Evolutionary conservation across 2,329 filamentous ascomycete species (phyloP).

Genomic region (Xylariaceae sp.): DNA sequence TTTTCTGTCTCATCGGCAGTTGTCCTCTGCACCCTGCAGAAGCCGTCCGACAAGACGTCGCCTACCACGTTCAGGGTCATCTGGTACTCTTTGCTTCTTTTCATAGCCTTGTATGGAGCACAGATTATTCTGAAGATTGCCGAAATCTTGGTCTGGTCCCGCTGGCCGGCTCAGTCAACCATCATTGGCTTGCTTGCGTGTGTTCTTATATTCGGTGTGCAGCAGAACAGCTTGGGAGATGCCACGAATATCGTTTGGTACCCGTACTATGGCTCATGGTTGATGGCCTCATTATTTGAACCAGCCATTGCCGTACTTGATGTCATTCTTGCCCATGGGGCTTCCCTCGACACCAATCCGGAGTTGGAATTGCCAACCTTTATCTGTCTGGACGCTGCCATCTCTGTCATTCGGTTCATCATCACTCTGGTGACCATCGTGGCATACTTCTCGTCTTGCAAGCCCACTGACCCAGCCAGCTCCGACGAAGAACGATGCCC

Average conservation of each 20-base stretch:
- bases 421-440: conserved; percentile 28
- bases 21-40: conserved; percentile 50
- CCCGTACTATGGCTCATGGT: conserved; percentile 59
- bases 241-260: conserved; percentile 52
- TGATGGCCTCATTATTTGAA: conserved; percentile 54
- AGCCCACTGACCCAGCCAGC: conserved; percentile 20
- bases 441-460: conserved; percentile 27
- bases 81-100: conserved; percentile 39
- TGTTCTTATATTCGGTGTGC: conserved; percentile 57
- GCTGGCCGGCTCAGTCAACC: conserved; percentile 42
- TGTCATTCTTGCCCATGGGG: conserved; percentile 25
- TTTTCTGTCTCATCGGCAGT: conserved; percentile 49
- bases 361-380: conserved; percentile 19
- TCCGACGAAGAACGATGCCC: conserved; percentile 53
- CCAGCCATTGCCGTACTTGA: conserved; percentile 39
- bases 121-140: conserved; percentile 41
- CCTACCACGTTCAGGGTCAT: conserved; percentile 41
- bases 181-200: conserved; percentile 57
- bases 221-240: conserved; percentile 51
- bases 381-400: conserved; percentile 28
- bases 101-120: conserved; percentile 43
- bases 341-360: conserved; percentile 6
- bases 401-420: conserved; percentile 33
- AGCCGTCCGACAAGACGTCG: conserved; percentile 34
- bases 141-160: conserved; percentile 32